Evolutionary conservation across 1,284 basidiomycete genomes (phyloP).

Genomic region (Leccinum subrobustum): DNA sequence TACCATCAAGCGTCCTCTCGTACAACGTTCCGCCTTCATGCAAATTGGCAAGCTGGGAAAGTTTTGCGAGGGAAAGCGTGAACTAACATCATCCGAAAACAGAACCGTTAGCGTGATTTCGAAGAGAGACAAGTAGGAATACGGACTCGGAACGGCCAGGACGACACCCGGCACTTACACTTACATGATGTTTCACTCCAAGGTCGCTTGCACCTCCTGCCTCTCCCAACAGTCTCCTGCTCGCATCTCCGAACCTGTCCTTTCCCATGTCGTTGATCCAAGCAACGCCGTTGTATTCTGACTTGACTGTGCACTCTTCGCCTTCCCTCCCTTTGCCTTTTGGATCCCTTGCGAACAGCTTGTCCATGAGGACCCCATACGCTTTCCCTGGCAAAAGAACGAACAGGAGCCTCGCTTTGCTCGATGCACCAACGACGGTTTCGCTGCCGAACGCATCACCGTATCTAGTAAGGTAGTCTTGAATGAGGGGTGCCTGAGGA

Average conservation of each 20-base stretch:
- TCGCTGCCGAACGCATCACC: conserved; percentile 84
- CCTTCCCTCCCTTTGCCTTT: conserved; percentile 31
- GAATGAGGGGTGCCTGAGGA: conserved; percentile 56
- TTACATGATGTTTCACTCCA: conserved; percentile 66
- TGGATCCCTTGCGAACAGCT: conserved; percentile 57
- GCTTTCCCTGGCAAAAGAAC: conserved; percentile 31
- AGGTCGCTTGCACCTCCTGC: conserved; percentile 58
- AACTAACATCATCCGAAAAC: conserved; percentile 48
- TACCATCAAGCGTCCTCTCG: conserved; percentile 55
- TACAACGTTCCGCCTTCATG: conserved; percentile 49
- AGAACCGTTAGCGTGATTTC: conserved; percentile 3
- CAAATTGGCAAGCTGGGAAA: conserved; percentile 77
- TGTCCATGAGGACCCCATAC: conserved; percentile 55
- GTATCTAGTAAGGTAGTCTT: conserved; percentile 79
- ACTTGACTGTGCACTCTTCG: conserved; percentile 8
- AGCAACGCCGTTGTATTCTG: conserved; percentile 55
- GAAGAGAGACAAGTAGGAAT: neutral
- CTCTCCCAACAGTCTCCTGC: conserved; percentile 61
- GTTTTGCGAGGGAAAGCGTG: conserved; percentile 89
- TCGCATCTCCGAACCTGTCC: conserved; percentile 64
- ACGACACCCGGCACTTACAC: conserved; percentile 19
- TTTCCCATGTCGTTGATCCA: conserved; percentile 92
- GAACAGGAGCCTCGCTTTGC: conserved; percentile 50
- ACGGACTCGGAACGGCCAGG: neutral
- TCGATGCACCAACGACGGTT: conserved; percentile 88